phyloP scores from a whole-genome alignment of 371 early-diverging fungal species.

The Rhizopus arrhizus region DNA sequence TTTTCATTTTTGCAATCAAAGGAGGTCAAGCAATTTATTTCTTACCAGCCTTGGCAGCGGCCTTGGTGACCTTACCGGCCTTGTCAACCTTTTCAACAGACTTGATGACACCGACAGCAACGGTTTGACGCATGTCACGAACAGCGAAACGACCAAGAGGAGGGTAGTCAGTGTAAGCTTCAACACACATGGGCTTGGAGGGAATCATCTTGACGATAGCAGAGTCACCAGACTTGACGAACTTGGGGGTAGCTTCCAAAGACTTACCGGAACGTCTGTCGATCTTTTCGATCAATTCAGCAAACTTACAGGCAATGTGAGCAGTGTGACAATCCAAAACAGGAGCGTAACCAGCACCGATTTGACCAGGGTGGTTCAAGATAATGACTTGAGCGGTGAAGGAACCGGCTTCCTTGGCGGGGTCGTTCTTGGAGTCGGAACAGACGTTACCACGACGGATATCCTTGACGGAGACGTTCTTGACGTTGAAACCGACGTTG shows the following conservation, averaged over 20 bases:
- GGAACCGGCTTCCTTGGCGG: constrained; percentile 89
- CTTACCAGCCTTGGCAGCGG: constrained; percentile 73
- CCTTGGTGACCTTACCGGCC: constrained; percentile 67
- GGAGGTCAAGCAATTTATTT: constrained; percentile 53
- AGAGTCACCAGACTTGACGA: constrained; percentile 92
- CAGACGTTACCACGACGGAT: constrained; percentile 96
- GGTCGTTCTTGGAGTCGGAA: constrained; percentile 97
- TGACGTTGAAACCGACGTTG: constrained; percentile 98
- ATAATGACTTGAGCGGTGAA: constrained; percentile 96
- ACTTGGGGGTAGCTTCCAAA: constrained; percentile 64
- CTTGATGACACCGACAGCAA: constrained; percentile 97
- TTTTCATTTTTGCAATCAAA: no score
- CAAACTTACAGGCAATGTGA: constrained; percentile 94
- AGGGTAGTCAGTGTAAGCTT: constrained; percentile 90
- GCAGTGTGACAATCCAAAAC: constrained; percentile 97
- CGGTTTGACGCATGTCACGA: constrained; percentile 96
- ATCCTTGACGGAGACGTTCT: constrained; percentile 95
- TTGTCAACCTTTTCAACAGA: constrained; percentile 81
- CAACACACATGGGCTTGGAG: constrained; percentile 96
- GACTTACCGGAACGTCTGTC: constrained; percentile 92
- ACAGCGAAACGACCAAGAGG: constrained; percentile 97
- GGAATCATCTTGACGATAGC: constrained; percentile 95
- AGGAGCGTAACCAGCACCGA: constrained; percentile 87
- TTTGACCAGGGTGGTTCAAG: constrained; percentile 96
- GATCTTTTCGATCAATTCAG: constrained; percentile 91